Base-by-base conservation (phyloP, 2,329 filamentous ascomycete genomes). In the Botryosphaeria dothidea region DNA sequence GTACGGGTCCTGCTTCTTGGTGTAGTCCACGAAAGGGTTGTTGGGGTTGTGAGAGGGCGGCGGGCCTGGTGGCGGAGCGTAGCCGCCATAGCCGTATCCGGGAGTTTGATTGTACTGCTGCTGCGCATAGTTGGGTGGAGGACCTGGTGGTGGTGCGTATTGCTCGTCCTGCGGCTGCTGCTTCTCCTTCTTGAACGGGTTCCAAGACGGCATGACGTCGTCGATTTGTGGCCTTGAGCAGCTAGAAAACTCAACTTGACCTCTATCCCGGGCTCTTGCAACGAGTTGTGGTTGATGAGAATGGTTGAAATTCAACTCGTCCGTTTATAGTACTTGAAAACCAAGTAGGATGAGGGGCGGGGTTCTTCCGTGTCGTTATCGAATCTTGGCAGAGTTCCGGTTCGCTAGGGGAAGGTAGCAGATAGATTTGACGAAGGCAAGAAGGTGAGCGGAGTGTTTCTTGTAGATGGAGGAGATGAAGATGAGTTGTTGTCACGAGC, bases 21-120 rank as follows among this genome's bases (percentile, higher is more conserved):
- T 60, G 56, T 60, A 34, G 56, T 46, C 41, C 17, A 34, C 13
- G 54, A 58, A 58, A 3, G 54, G 54, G n/a, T 60, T 45, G 25
- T 64, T 52, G 45, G 29, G 34, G 7, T 41, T 34, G 27, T 62
- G 54, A 13, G 68, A 69, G 4, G 66, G 68, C 11, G 68, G 65
- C n/a, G 67, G 64, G 27, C 57, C 65, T 2, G 67, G 60, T 27
- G 67, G 72, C 27, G 72, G 70, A 25, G 66, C 65, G 64, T 73
- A 74, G 45, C 62, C 66, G n/a, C 27, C 41, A 3, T 58, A 21
- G 38, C 54, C 25, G 15, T 60, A 34, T 21, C 25, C 54, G 7
- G 34, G 25, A 6, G n/a, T n/a, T 36, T 31, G 27, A 31, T 31
- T 5, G 69, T 69, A 54, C 72, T 77, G 60, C 68, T 74, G 7